Evolutionary conservation across 1,284 basidiomycete species (phyloP), one percentile per base, ranked within the genome.

Genomic region (Ganoderma lingzhi): DNA sequence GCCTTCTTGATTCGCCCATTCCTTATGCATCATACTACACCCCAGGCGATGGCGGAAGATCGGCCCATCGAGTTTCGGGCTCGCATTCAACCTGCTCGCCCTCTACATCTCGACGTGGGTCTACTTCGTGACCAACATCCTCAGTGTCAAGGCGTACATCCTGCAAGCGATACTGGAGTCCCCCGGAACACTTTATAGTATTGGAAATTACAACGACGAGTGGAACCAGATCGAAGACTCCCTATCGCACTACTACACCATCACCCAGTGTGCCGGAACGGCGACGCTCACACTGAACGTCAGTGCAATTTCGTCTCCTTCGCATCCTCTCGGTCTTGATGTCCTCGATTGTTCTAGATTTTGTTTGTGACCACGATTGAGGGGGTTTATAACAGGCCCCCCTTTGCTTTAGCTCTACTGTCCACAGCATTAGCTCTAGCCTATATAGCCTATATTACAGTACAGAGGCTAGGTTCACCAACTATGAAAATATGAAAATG

Each of bases 51-150:
- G 30, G 53, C 23, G 30, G 30, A 56, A 56, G 53, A 32, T 56
- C 53, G 53, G 53, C 30, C 53, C 53, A 6, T 32, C 53, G 15
- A 56, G 53, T 6, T 56, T 56, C 53, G 53, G 53, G 30, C 53
- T 56, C 8, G 53, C 53, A 15, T 56, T 56, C 30, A 56, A 56
- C 17, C 30, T 56, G 15, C 14, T 56, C 53, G 53, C 17, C 8
- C 53, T 56, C 15, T 56, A 56, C 53, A 56, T 56, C 53, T 56
- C 53, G 53, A 32, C 30, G 6, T 56, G 53, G 53, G 53, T 56
- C 5, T 56, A 56, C 15, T 32, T 56, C 53, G 28, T 56, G 53
- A 56, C 53, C 14, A 56, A 56, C 53, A 6, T 56, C 53, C 30
- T 56, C 30, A 32, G 32, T 30, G 32, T 56, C 14, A 56, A 35